Percentiles rank a stretch among this genome's conserved stretches.
Conservation (phyloP, 2,329 filamentous ascomycete species). For the Lachnellula willkommii region DNA sequence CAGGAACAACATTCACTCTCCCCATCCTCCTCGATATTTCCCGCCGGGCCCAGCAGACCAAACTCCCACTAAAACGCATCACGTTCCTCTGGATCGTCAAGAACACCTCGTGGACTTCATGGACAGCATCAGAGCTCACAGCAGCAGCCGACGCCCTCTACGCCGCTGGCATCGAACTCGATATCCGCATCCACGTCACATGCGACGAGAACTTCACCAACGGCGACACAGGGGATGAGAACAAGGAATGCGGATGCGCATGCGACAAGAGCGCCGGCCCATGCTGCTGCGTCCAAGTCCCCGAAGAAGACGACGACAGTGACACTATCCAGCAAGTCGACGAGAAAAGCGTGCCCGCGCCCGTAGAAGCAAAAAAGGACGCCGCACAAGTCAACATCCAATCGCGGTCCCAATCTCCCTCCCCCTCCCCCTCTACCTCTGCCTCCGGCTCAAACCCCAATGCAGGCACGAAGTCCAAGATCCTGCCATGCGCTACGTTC, state of each 20-base stretch:
- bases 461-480: conserved; percentile 34
- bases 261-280: conserved; percentile 18
- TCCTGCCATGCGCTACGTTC: conserved; percentile 34
- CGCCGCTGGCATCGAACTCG: conserved; percentile 43
- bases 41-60: conserved; percentile 11
- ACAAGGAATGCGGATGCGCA: conserved; percentile 10
- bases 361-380: background rate
- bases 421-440: background rate
- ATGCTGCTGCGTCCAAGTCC: conserved; percentile 14
- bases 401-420: conserved; percentile 1
- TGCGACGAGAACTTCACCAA: conserved; percentile 22
- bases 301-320: background rate
- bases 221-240: background rate
- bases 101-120: conserved; percentile 51
- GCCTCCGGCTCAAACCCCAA: conserved; percentile 1
- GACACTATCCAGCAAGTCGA: conserved; percentile 4
- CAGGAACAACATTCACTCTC: conserved; percentile 55
- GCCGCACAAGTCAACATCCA: conserved; percentile 2
- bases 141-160: conserved; percentile 36
- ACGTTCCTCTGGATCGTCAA: conserved; percentile 52
- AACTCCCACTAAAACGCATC: conserved; percentile 42
- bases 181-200: conserved; percentile 51
- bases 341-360: background rate
- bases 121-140: conserved; percentile 29
- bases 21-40: conserved; percentile 42